Conservation (phyloP, 805 yeast species). For the Hyphopichia homilentoma region DNA sequence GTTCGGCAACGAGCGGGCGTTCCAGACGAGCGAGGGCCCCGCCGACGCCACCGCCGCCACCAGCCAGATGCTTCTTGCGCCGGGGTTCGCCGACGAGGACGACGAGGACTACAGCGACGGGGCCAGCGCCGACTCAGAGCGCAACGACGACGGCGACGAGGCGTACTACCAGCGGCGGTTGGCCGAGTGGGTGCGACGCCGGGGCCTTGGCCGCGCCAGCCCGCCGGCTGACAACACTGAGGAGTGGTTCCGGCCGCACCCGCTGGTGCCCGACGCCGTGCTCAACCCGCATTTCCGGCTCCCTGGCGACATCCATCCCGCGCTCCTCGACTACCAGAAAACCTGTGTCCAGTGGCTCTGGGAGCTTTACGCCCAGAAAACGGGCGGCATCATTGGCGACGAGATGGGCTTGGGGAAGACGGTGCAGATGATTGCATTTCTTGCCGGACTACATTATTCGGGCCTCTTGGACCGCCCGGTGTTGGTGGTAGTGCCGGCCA, state of each 20-base stretch:
- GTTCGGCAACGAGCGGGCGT: slow-evolving; percentile 68
- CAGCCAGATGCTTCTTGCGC: slow-evolving; percentile 47
- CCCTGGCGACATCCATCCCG: slow-evolving; percentile 88
- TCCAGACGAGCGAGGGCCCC: slow-evolving; percentile 37
- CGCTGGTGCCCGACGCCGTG: slow-evolving; percentile 68
- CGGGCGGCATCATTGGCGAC: slow-evolving; percentile 96
- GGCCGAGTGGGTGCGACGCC: slow-evolving; percentile 51
- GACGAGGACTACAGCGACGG: slow-evolving; percentile 11
- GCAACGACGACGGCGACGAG: slow-evolving; percentile 84
- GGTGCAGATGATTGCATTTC: slow-evolving; percentile 83
- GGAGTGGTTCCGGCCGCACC: slow-evolving; percentile 80
- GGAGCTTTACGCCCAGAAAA: slow-evolving; percentile 83
- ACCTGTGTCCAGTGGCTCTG: slow-evolving; percentile 98
- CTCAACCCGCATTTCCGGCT: slow-evolving; percentile 66
- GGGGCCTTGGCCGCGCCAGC: slow-evolving; percentile 42
- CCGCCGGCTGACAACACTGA: slow-evolving; percentile 16
- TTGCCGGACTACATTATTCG: slow-evolving; percentile 88
- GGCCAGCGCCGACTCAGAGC: slow-evolving; percentile 14
- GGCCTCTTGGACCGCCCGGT: slow-evolving; percentile 72
- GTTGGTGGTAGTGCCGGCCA: slow-evolving; percentile 91
- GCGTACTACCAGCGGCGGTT: slow-evolving; percentile 56
- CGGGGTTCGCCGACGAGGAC: slow-evolving; percentile 40
- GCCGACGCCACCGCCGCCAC: slow-evolving; percentile 8
- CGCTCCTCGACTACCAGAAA: slow-evolving; percentile 87
- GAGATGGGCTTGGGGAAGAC: slow-evolving; percentile 99